Conservation (phyloP, 371 early-diverging fungal genomes). For the Rhizopus delemar region DNA sequence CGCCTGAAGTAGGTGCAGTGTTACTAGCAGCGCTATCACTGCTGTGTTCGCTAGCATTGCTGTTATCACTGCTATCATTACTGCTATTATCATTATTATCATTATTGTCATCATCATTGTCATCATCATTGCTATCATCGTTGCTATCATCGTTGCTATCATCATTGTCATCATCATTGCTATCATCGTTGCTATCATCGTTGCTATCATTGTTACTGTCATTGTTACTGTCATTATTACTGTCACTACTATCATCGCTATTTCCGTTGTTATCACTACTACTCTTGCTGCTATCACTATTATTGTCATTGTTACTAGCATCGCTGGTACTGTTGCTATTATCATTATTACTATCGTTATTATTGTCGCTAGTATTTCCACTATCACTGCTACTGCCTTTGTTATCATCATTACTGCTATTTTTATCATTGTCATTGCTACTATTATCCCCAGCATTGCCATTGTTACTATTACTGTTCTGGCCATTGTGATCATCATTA, state of each 20-base stretch:
- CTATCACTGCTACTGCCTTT: not conserved
- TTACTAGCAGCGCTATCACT: not conserved
- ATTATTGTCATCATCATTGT: not conserved
- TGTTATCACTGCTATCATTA: not conserved
- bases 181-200: not conserved
- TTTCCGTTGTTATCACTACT: not conserved
- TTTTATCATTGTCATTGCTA: not conserved
- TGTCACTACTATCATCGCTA: not conserved
- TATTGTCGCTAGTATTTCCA: not conserved
- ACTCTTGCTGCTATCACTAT: not conserved
- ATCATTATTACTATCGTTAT: not conserved
- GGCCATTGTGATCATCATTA: not conserved
- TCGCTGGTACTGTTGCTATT: not conserved
- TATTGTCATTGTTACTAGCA: constrained; percentile 2
- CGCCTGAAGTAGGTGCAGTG: not conserved
- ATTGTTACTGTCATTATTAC: not conserved
- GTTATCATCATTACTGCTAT: not conserved
- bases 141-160: too few relatives aligned
- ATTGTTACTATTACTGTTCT: not conserved
- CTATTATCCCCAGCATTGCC: not conserved
- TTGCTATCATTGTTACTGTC: not conserved
- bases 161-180: too few relatives aligned
- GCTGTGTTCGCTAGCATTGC: not conserved
- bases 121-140: too few relatives aligned
- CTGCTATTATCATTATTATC: not conserved